Evolutionary conservation across 129 eudicot species (phyloP).

Genomic region (carrot (Daucus carota)): DNA sequence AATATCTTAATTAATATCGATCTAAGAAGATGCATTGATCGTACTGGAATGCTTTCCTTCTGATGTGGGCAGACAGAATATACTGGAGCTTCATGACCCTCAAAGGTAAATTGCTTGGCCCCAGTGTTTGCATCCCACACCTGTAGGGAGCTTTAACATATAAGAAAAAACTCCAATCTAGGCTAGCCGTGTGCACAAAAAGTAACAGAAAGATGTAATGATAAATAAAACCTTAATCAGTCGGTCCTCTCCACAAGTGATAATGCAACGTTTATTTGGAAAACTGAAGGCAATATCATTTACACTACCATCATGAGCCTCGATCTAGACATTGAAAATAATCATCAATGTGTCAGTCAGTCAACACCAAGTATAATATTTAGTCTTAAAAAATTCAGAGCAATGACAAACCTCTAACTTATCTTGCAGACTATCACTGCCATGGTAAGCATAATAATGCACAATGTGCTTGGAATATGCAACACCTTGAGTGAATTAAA

Average conservation of each 20-base stretch:
- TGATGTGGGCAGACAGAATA: conserved; percentile 80
- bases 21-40: not conserved
- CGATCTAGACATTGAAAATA: conserved; percentile 44
- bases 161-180: conserved; percentile 13
- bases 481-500: conserved; percentile 39
- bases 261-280: conserved; percentile 55
- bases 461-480: conserved; percentile 83
- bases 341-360: not conserved
- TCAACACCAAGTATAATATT: conserved; percentile 1
- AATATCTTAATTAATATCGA: not conserved
- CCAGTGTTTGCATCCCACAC: conserved; percentile 87
- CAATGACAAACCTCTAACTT: conserved; percentile 67
- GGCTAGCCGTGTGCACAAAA: conserved; percentile 8
- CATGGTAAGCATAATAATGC: conserved; percentile 62
- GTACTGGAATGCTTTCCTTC: conserved; percentile 70
- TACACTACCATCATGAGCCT: conserved; percentile 72
- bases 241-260: conserved; percentile 89
- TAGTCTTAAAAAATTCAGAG: not conserved
- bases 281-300: conserved; percentile 81
- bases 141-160: conserved; percentile 25
- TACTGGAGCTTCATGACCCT: conserved; percentile 90
- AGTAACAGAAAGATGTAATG: not conserved
- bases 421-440: conserved; percentile 51
- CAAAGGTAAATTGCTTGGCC: conserved; percentile 45
- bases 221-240: conserved; percentile 57